A percentile compares a stretch with the other conserved stretches of the same genome.
These are phyloP conservation scores for Suillus variegatus DNA, from an alignment of 768 basidiomycete species.

Conservation along the genomic window DNA sequence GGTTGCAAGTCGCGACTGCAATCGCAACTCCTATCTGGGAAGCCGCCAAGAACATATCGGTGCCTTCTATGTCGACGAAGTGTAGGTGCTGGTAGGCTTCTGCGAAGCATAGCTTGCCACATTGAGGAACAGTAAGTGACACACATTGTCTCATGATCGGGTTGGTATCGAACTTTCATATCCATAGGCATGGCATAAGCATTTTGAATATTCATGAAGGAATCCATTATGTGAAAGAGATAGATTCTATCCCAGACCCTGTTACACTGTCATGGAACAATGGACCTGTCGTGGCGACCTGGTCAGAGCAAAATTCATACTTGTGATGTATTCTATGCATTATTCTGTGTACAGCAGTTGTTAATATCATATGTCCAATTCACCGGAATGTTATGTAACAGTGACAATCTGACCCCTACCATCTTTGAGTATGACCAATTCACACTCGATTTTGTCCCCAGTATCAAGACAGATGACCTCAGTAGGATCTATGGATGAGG, in stretches of 20 bases:
- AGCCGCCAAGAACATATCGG: background rate
- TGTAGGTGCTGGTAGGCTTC: background rate
- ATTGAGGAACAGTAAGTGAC: constrained; percentile 7
- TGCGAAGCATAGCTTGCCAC: background rate
- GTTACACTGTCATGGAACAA: background rate
- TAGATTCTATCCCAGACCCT: constrained; percentile 2
- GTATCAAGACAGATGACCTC: constrained; percentile 91
- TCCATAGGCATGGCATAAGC: background rate
- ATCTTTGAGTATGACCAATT: constrained; percentile 89
- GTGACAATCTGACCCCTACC: constrained; percentile 89
- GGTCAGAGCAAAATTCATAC: background rate
- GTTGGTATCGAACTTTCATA: background rate
- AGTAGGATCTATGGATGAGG: constrained; percentile 82
- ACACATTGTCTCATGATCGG: background rate
- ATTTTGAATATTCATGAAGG: background rate
- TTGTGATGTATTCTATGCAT: background rate
- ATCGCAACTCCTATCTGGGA: background rate
- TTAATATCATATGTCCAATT: background rate
- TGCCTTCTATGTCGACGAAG: constrained; percentile 6
- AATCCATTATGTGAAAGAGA: constrained; percentile 5
- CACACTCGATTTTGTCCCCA: constrained; percentile 89
- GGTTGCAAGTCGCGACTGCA: background rate
- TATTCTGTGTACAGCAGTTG: background rate
- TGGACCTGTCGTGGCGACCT: background rate
- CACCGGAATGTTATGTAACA: constrained; percentile 56